Conservation (phyloP, 108 stramenopile genomes). For the Cylindrotheca fusiformis region DNA sequence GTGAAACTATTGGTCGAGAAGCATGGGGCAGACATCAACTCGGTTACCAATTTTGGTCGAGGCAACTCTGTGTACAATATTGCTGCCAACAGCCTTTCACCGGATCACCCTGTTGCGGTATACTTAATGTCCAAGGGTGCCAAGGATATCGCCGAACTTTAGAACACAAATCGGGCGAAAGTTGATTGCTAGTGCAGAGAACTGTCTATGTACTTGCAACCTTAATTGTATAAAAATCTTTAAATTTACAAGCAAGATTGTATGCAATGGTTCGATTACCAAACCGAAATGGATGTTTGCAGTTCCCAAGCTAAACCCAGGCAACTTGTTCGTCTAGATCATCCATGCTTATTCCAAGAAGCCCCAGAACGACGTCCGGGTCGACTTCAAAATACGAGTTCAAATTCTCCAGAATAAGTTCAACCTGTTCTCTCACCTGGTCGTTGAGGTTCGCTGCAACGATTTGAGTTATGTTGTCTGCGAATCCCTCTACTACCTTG, state of each 20-base stretch:
- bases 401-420: conserved; percentile 52
- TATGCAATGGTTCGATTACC: too few species aligned
- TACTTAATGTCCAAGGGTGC: conserved; percentile 43
- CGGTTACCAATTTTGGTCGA: conserved; percentile 32
- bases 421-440: conserved; percentile 61
- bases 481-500: conserved; percentile 66
- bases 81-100: conserved; percentile 18
- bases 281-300: too few species aligned
- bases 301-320: conserved; percentile 31
- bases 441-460: conserved; percentile 71
- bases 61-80: conserved; percentile 32
- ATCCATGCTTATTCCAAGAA: conserved; percentile 71
- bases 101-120: conserved; percentile 30
- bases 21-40: conserved; percentile 60
- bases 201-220: too few species aligned
- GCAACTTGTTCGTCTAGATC: conserved; percentile 74
- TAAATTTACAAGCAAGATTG: too few species aligned
- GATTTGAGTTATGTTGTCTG: conserved; percentile 61
- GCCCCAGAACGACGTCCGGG: conserved; percentile 61
- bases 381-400: conserved; percentile 75
- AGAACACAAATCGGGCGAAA: not conserved
- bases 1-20: conserved; percentile 51
- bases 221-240: too few species aligned
- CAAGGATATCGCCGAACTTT: conserved; percentile 45
- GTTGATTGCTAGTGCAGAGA: too few species aligned